Percentiles rank a stretch among this genome's conserved stretches.
These are phyloP conservation scores for Lentinula edodes DNA, from an alignment of 768 basidiomycete genomes.

Conservation along the genomic window DNA sequence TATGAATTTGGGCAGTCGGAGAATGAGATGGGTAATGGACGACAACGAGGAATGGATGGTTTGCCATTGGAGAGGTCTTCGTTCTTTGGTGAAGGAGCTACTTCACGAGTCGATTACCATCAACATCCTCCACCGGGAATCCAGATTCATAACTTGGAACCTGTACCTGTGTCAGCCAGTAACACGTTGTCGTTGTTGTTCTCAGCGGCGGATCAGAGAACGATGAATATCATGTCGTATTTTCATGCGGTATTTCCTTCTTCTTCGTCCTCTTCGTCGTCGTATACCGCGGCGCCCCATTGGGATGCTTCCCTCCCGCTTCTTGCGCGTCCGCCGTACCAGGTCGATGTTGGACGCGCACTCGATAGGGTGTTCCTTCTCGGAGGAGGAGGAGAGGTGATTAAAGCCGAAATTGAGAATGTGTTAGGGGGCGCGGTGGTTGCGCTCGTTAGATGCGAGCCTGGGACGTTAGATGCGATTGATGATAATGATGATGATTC, in stretches of 20 bases:
- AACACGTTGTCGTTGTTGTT: constrained; percentile 30
- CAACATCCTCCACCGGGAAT: background rate
- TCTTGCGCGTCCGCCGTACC: constrained; percentile 64
- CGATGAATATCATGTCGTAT: constrained; percentile 69
- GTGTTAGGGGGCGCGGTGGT: constrained; percentile 82
- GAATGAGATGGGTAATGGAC: too few species aligned
- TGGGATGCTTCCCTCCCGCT: constrained; percentile 75
- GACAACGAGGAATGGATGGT: too few species aligned
- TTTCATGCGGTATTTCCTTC: constrained; percentile 48
- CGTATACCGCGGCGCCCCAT: constrained; percentile 23
- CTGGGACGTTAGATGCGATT: constrained; percentile 29
- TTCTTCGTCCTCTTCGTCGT: constrained; percentile 5
- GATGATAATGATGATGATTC: too few species aligned
- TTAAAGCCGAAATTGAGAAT: constrained; percentile 56
- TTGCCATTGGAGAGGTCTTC: background rate
- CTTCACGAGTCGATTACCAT: background rate
- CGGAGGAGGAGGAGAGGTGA: constrained; percentile 65
- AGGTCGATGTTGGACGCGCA: constrained; percentile 51
- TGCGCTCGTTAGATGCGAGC: constrained; percentile 57
- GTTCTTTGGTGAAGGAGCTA: background rate
- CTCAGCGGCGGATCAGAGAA: constrained; percentile 65
- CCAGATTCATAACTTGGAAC: background rate
- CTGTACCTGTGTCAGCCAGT: background rate
- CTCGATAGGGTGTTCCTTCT: constrained; percentile 59
- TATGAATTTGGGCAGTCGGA: background rate